Percentiles rank a stretch among this genome's conserved stretches.
Evolutionary conservation across 2,329 filamentous ascomycete species (phyloP).

Genomic region (Alternaria triticimaculans): DNA sequence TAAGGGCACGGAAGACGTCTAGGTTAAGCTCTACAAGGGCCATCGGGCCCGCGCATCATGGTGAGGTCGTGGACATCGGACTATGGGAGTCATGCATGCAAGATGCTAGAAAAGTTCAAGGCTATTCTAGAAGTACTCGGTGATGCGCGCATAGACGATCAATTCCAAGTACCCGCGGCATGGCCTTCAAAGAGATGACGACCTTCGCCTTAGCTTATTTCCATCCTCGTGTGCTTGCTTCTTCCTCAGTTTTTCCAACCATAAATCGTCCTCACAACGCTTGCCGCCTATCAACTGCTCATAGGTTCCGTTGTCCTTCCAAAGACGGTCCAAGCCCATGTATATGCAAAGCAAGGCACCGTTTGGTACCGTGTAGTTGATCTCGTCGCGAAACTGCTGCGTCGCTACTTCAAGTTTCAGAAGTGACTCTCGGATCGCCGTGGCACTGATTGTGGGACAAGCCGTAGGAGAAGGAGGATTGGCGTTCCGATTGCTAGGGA

Average conservation of each 20-base stretch:
- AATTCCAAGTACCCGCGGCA: background rate
- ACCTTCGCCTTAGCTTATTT: background rate
- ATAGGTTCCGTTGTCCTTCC: background rate
- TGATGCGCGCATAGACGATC: background rate
- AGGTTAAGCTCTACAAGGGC: background rate
- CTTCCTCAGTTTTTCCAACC: background rate
- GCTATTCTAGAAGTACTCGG: background rate
- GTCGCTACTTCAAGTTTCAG: background rate
- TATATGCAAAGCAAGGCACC: background rate
- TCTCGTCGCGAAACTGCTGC: background rate
- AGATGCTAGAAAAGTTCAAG: background rate
- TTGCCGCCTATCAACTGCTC: background rate
- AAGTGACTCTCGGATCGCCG: background rate
- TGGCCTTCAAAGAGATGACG: background rate
- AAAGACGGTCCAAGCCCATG: background rate
- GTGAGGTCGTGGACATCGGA: background rate
- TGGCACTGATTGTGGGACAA: background rate
- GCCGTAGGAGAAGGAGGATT: background rate
- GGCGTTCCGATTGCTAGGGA: background rate
- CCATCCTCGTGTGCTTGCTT: background rate
- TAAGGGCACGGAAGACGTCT: conserved; percentile 7
- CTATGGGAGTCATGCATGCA: background rate
- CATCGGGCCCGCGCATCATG: background rate
- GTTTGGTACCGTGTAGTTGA: background rate
- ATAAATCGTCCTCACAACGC: background rate